These are phyloP conservation scores for Miscanthus lutarioriparius DNA, from an alignment of 176 grass and related monocot species.

Conservation along the genomic window DNA sequence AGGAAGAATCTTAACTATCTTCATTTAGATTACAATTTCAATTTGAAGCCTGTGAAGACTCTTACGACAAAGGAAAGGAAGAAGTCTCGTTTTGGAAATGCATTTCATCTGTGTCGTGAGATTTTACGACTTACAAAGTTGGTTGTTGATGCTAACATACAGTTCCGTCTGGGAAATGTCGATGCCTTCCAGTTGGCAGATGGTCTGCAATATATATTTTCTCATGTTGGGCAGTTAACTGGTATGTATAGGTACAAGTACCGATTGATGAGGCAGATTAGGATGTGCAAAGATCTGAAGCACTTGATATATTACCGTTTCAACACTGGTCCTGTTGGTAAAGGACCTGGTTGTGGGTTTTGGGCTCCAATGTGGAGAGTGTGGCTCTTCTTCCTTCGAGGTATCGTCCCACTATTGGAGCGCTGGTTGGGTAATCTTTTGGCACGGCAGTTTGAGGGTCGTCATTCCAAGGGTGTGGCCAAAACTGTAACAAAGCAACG, in stretches of 20 bases:
- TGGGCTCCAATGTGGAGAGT: slow-evolving; percentile 99
- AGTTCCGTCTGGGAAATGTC: slow-evolving; percentile 95
- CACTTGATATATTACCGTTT: slow-evolving; percentile 99
- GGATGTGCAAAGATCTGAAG: slow-evolving; percentile 99
- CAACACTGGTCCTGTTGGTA: slow-evolving; percentile 97
- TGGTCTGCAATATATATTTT: slow-evolving; percentile 97
- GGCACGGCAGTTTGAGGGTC: slow-evolving; percentile 93
- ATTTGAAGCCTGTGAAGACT: slow-evolving; percentile 97
- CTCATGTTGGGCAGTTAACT: slow-evolving; percentile 97
- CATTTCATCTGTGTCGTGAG: slow-evolving; percentile 96
- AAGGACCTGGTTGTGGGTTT: slow-evolving; percentile 97
- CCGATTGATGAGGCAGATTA: slow-evolving; percentile 91
- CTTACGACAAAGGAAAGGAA: slow-evolving; percentile 98
- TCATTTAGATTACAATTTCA: slow-evolving; percentile 98
- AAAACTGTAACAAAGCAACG: slow-evolving; percentile 99
- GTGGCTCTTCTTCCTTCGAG: slow-evolving; percentile 95
- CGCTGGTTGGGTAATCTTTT: slow-evolving; percentile 95
- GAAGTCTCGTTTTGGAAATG: slow-evolving; percentile 99
- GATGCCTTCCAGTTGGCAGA: slow-evolving; percentile 97
- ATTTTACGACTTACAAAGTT: slow-evolving; percentile 95
- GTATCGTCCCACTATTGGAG: slow-evolving; percentile 92
- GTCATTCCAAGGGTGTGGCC: slow-evolving; percentile 96
- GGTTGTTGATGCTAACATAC: slow-evolving; percentile 98
- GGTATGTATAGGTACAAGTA: slow-evolving; percentile 99
- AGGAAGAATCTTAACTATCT: slow-evolving; percentile 98